Percentiles rank a stretch among this genome's conserved stretches.
These are phyloP conservation scores for Schwanniomyces polymorphus DNA, from an alignment of 805 yeast genomes.

Conservation along the genomic window DNA sequence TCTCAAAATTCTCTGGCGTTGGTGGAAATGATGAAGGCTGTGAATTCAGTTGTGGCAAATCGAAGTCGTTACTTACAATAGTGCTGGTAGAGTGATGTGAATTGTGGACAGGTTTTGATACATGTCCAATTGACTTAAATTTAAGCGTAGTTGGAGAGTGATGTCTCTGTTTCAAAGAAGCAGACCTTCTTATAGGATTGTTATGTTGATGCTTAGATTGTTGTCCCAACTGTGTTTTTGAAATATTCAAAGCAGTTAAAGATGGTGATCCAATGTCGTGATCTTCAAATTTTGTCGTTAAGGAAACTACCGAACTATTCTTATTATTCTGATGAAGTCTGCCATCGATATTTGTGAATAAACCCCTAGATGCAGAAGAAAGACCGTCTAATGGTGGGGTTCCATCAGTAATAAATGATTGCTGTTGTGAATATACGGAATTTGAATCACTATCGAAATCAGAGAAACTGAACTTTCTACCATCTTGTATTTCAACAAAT, in stretches of 20 bases:
- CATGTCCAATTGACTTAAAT: conserved; percentile 16
- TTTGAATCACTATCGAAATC: conserved; percentile 27
- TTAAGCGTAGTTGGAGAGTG: conserved; percentile 13
- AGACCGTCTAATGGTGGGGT: conserved; percentile 6
- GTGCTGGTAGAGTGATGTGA: not conserved
- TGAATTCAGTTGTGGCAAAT: conserved; percentile 4
- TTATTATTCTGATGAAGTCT: not conserved
- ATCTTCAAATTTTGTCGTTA: conserved; percentile 27
- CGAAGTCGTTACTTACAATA: conserved; percentile 6
- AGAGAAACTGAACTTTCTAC: conserved; percentile 6
- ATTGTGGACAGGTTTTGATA: conserved; percentile 16
- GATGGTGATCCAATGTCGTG: conserved; percentile 24
- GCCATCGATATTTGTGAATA: conserved; percentile 1
- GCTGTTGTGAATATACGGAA: conserved; percentile 10
- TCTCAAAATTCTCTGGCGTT: conserved; percentile 1
- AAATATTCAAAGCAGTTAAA: conserved; percentile 6
- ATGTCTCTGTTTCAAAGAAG: conserved; percentile 8
- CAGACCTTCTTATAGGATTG: conserved; percentile 7
- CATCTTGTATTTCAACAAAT: not conserved
- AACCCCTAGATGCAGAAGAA: conserved; percentile 2
- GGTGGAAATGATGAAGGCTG: conserved; percentile 5
- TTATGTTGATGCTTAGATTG: not conserved
- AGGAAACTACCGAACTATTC: conserved; percentile 19
- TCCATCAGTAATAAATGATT: conserved; percentile 4
- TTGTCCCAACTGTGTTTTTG: conserved; percentile 1